Base-by-base conservation (phyloP, 768 basidiomycete genomes). In the Suillus discolor region DNA sequence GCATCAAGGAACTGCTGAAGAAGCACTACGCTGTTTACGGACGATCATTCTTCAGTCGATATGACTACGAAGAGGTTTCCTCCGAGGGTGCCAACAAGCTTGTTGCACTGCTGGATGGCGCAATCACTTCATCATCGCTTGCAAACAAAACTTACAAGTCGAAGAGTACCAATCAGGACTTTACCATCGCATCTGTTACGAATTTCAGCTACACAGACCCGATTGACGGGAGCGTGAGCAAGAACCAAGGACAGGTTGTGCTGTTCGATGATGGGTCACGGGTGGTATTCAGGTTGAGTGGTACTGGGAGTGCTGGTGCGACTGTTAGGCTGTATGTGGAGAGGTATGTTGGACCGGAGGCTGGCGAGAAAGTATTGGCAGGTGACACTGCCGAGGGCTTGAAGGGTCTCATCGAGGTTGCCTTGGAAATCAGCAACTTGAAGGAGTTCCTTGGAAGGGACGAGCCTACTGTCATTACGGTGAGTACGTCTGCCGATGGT, bases 121-220 rank as follows among this genome's bases (percentile, higher is more conserved):
- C 87, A 44, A 88, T 97, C 77, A 80, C 85, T 66, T 81, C 84
- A 7, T 81, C 85, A 1, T 88, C 87, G 57, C 89, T 98, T 72
- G 82, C 86, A 73, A 84, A 89, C 71, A 88, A 88, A 36, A 79
- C 80, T 11, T 88, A 94, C 79, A 83, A 79, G 51, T 91, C 94
- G 3, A 81, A 84, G 63, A 86, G 89, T 60, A 88, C 90, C 3
- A 82, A 81, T 45, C 85, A 85, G 55, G 83, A 85, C 59, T 99
- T 96, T 83, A 89, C 84, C 66, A 88, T 99, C 65, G 84, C 87
- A 20, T 84, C 86, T 31, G 80, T 92, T 51, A 90, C 89, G 81
- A 89, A 94, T 84, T 99, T 99, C 76, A 87, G 91, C 75, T 99
- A 99, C 85, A 97, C 89, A 59, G 97, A 99, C 78, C 97, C 97